Conservation (phyloP, 1,139 yeast species). For the Geotrichum australiense region DNA sequence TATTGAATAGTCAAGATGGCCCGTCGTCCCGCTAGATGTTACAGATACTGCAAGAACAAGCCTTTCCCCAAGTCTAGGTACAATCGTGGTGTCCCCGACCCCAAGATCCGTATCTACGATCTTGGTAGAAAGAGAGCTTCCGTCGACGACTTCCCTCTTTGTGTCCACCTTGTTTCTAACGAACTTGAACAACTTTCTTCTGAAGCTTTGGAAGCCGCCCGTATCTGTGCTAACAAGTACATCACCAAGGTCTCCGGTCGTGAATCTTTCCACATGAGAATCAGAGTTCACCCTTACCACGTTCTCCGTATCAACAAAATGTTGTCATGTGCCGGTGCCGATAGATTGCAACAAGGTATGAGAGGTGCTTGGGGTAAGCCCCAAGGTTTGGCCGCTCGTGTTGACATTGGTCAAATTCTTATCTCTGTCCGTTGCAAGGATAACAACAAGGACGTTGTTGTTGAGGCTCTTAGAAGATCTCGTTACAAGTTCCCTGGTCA, state of each 20-base stretch:
- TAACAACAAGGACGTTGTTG: slow-evolving; percentile 91
- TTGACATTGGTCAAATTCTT: slow-evolving; percentile 95
- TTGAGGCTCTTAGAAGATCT: slow-evolving; percentile 99
- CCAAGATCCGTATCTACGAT: slow-evolving; percentile 98
- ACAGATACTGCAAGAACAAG: slow-evolving; percentile 99
- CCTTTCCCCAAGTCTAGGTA: slow-evolving; percentile 99
- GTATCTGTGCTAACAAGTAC: slow-evolving; percentile 99
- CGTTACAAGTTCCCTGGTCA: slow-evolving; percentile 99
- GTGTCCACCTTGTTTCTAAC: slow-evolving; percentile 98
- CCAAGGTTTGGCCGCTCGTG: slow-evolving; percentile 99
- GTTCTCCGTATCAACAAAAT: slow-evolving; percentile 99
- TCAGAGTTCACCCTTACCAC: slow-evolving; percentile 99
- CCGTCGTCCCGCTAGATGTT: slow-evolving; percentile 47
- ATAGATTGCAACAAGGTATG: slow-evolving; percentile 99
- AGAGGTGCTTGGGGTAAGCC: slow-evolving; percentile 99
- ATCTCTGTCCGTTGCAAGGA: slow-evolving; percentile 98
- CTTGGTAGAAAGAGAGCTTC: slow-evolving; percentile 99
- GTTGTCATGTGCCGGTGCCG: slow-evolving; percentile 99
- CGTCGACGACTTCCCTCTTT: slow-evolving; percentile 98
- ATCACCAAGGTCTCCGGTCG: slow-evolving; percentile 96
- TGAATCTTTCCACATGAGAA: slow-evolving; percentile 99
- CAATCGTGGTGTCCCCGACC: slow-evolving; percentile 99
- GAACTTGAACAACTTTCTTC: slow-evolving; percentile 98
- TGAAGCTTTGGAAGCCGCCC: slow-evolving; percentile 99
- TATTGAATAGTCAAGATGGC: background rate